These are phyloP conservation scores for Phytophthora constricta DNA, from an alignment of 352 stramenopile species.

Conservation along the genomic window DNA sequence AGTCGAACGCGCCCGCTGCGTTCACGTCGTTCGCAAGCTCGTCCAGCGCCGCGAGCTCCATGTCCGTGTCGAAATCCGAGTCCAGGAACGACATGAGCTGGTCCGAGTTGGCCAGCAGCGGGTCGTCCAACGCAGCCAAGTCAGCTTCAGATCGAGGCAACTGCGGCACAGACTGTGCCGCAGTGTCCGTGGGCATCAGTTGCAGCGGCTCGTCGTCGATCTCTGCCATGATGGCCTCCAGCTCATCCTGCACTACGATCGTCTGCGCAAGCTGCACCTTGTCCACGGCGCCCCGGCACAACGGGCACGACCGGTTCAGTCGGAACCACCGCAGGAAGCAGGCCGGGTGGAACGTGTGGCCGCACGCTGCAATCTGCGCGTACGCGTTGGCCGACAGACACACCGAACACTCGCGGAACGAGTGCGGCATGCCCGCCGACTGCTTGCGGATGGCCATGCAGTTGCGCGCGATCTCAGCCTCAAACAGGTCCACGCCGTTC, in stretches of 20 bases:
- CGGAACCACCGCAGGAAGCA: slow-evolving; percentile 87
- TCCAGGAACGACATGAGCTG: slow-evolving; percentile 63
- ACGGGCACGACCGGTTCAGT: slow-evolving; percentile 71
- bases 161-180: neutral
- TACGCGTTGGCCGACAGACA: slow-evolving; percentile 78
- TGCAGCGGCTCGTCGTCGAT: slow-evolving; percentile 60
- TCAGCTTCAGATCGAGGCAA: slow-evolving; percentile 8
- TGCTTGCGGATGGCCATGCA: slow-evolving; percentile 66
- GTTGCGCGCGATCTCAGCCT: slow-evolving; percentile 68
- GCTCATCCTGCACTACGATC: slow-evolving; percentile 60
- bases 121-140: slow-evolving; percentile 39
- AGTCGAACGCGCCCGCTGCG: slow-evolving; percentile 3
- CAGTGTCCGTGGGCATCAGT: slow-evolving; percentile 26
- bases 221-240: slow-evolving; percentile 82
- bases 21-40: slow-evolving; percentile 37
- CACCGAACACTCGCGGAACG: slow-evolving; percentile 73
- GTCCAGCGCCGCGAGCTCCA: slow-evolving; percentile 71
- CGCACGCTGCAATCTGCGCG: slow-evolving; percentile 69
- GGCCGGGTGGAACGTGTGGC: slow-evolving; percentile 80
- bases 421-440: slow-evolving; percentile 50
- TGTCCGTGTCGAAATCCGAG: slow-evolving; percentile 65
- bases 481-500: slow-evolving; percentile 59
- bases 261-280: slow-evolving; percentile 61
- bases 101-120: slow-evolving; percentile 48
- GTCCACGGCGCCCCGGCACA: slow-evolving; percentile 72